phyloP scores from a whole-genome alignment of 2,329 filamentous ascomycete species.

The Fusarium sororula region DNA sequence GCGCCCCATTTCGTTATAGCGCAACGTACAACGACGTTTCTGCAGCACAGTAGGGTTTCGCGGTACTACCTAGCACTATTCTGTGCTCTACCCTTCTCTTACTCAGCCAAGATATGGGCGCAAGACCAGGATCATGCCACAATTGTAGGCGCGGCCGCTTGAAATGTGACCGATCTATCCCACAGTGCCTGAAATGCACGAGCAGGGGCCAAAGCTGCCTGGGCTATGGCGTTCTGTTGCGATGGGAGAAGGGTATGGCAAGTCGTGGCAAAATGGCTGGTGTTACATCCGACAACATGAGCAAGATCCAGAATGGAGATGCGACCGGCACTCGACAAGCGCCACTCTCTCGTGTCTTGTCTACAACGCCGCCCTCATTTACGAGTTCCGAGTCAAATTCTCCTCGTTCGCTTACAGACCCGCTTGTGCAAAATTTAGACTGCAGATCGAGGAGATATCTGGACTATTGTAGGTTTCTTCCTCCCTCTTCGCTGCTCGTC shows the following conservation, averaged over 20 bases:
- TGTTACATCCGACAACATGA: neutral
- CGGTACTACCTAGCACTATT: neutral
- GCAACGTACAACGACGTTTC: neutral
- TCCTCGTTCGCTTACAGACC: neutral
- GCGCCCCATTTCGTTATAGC: neutral
- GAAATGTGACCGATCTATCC: neutral
- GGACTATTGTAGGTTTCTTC: neutral
- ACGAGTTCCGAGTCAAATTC: neutral
- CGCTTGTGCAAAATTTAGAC: neutral
- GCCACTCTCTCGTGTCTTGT: fast-evolving
- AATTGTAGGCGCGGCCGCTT: neutral
- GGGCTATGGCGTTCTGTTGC: neutral
- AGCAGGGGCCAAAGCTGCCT: neutral
- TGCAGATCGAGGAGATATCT: neutral
- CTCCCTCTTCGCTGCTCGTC: fast-evolving
- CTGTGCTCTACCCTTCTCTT: fast-evolving
- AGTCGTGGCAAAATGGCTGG: neutral
- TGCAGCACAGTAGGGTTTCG: neutral
- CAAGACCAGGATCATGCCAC: neutral
- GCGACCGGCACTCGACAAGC: too few species aligned
- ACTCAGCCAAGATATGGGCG: neutral
- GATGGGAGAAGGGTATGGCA: neutral
- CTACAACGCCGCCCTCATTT: fast-evolving
- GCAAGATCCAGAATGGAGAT: neutral
- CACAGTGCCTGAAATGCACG: neutral